phyloP scores from a whole-genome alignment of 306 rosid species.

The Psophocarpus tetragonolobus region DNA sequence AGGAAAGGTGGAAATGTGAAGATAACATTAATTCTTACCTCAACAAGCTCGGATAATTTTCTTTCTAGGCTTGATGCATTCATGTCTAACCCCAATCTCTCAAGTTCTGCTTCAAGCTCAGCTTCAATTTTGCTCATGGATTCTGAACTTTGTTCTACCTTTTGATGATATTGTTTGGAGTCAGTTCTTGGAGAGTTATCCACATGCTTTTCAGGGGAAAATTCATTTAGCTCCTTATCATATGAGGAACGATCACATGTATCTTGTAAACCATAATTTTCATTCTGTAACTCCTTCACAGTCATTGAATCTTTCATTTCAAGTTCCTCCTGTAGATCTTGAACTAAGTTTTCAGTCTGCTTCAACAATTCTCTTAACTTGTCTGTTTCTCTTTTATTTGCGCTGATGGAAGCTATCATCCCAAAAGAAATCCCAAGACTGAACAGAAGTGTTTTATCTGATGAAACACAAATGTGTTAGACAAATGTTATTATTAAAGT shows the following conservation, averaged over 20 bases:
- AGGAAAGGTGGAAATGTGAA: conserved; percentile 9
- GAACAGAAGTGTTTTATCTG: conserved; percentile 59
- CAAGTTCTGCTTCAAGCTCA: conserved; percentile 98
- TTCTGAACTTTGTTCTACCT: conserved; percentile 61
- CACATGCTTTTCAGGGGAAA: conserved; percentile 51
- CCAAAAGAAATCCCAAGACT: conserved; percentile 82
- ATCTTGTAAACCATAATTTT: conserved; percentile 56
- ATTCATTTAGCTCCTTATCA: conserved; percentile 39
- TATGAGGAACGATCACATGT: conserved; percentile 47
- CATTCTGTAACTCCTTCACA: conserved; percentile 75
- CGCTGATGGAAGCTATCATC: conserved; percentile 52
- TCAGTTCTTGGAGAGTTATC: conserved; percentile 40
- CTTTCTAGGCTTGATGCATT: conserved; percentile 50
- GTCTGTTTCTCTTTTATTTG: conserved; percentile 57
- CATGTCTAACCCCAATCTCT: conserved; percentile 77
- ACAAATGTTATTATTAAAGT: conserved; percentile 20
- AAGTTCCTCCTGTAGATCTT: conserved; percentile 92
- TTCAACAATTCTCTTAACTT: conserved; percentile 60
- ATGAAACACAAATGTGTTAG: conserved; percentile 44
- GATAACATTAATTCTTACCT: conserved; percentile 53
- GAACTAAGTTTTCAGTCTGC: conserved; percentile 75
- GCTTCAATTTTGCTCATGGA: conserved; percentile 89
- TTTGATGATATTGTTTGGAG: conserved; percentile 43
- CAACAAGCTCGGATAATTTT: conserved; percentile 58
- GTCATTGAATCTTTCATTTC: conserved; percentile 85